phyloP scores from a whole-genome alignment of 2,329 filamentous ascomycete genomes.

The Purpureocillium takamizusanense region DNA sequence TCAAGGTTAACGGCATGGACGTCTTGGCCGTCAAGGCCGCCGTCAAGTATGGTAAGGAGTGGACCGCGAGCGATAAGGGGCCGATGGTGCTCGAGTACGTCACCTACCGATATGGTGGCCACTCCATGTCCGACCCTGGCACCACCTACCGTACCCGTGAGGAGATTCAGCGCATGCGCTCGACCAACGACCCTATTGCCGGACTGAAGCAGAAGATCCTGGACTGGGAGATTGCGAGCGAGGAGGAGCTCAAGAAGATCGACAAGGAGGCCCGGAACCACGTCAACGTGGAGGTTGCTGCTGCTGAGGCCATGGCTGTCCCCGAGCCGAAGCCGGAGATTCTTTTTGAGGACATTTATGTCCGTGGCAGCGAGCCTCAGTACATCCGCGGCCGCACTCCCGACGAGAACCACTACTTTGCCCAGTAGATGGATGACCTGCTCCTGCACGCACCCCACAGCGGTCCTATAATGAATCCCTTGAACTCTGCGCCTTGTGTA shows the following conservation, averaged over 20 bases:
- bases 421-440: constrained; percentile 25
- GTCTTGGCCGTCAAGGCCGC: constrained; percentile 96
- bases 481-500: constrained; percentile 17
- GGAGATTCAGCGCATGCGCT: constrained; percentile 99
- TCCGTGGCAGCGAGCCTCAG: constrained; percentile 74
- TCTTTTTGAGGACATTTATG: constrained; percentile 95
- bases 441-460: not conserved
- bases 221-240: constrained; percentile 83
- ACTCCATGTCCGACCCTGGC: constrained; percentile 99
- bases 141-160: constrained; percentile 99
- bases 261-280: constrained; percentile 85
- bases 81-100: constrained; percentile 97
- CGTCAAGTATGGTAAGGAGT: constrained; percentile 88
- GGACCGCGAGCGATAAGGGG: constrained; percentile 72
- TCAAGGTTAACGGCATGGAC: constrained; percentile 99
- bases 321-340: constrained; percentile 76
- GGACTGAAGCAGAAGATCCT: constrained; percentile 97
- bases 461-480: constrained; percentile 21
- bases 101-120: constrained; percentile 97
- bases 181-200: constrained; percentile 95
- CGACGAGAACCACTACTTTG: constrained; percentile 94
- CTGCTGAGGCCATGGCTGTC: constrained; percentile 76
- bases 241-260: constrained; percentile 92
- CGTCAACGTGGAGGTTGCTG: constrained; percentile 84
- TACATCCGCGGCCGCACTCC: constrained; percentile 81